A percentile compares a stretch with the other conserved stretches of the same genome.
These are phyloP conservation scores for Paramarasmius palmivorus DNA, from an alignment of 1,284 basidiomycete genomes.

Conservation along the genomic window DNA sequence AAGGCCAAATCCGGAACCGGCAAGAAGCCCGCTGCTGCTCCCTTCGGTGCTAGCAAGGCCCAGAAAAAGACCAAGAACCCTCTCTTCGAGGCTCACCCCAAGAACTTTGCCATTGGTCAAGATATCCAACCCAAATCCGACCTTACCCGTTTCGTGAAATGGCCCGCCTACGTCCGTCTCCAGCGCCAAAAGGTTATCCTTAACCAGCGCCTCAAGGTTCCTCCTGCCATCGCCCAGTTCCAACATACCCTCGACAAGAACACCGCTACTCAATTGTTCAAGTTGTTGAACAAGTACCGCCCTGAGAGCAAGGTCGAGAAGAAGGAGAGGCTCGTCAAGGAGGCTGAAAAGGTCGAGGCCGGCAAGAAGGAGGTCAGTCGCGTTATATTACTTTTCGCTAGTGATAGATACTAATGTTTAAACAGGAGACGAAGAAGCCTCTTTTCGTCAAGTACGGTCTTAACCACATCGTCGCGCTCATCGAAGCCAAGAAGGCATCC, in stretches of 20 bases:
- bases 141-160: constrained; percentile 98
- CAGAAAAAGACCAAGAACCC: constrained; percentile 90
- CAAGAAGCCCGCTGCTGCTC: constrained; percentile 80
- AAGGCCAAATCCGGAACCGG: constrained; percentile 67
- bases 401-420: constrained; percentile 13
- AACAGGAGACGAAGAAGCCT: constrained; percentile 86
- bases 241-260: constrained; percentile 99
- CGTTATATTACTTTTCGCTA: background rate
- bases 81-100: constrained; percentile 88
- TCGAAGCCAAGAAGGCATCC: constrained; percentile 97
- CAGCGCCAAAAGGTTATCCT: constrained; percentile 99
- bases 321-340: constrained; percentile 86
- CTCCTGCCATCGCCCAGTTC: constrained; percentile 98
- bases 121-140: constrained; percentile 91
- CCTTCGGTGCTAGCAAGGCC: constrained; percentile 73
- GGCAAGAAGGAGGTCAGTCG: constrained; percentile 54
- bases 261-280: constrained; percentile 98
- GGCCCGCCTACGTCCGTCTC: constrained; percentile 98
- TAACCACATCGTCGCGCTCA: constrained; percentile 94
- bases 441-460: constrained; percentile 96
- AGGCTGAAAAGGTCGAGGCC: constrained; percentile 77
- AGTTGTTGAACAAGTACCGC: constrained; percentile 96
- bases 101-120: constrained; percentile 97
- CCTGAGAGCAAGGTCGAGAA: constrained; percentile 97
- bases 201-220: constrained; percentile 97